A percentile compares a stretch with the other conserved stretches of the same genome.
These are phyloP conservation scores for Diplodia scrobiculata DNA, from an alignment of 2,329 filamentous ascomycete species.

Conservation along the genomic window DNA sequence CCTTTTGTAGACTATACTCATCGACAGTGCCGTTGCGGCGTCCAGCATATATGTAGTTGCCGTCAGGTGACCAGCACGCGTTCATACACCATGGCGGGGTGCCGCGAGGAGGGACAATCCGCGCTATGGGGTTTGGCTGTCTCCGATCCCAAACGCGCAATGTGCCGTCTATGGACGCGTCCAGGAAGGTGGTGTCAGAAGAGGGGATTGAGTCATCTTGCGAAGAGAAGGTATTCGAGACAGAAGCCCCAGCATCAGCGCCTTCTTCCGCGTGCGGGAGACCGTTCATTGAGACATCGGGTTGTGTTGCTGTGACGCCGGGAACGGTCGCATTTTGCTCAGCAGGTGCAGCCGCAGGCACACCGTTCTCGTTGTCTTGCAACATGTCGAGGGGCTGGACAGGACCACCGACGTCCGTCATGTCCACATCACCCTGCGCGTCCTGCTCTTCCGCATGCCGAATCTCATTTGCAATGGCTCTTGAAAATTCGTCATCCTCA, in stretches of 20 bases:
- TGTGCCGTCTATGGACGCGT: constrained; percentile 82
- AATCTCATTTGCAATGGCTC: constrained; percentile 64
- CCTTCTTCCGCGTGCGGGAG: constrained; percentile 56
- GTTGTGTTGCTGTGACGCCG: neutral
- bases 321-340: neutral
- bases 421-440: constrained; percentile 47
- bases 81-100: constrained; percentile 98
- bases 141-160: constrained; percentile 93
- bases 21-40: constrained; percentile 90
- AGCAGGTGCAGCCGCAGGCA: neutral
- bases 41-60: constrained; percentile 92
- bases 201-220: constrained; percentile 51
- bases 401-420: constrained; percentile 50
- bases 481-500: constrained; percentile 80
- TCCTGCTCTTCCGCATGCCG: constrained; percentile 50
- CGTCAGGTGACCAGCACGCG: constrained; percentile 92
- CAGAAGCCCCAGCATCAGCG: constrained; percentile 27
- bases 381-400: constrained; percentile 42
- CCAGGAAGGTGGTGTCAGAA: constrained; percentile 80
- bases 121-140: constrained; percentile 72
- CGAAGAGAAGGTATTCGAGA: constrained; percentile 31
- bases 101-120: constrained; percentile 70
- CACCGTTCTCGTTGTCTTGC: constrained; percentile 6
- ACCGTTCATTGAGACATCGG: constrained; percentile 43
- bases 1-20: constrained; percentile 85